Conservation (phyloP, 306 rosid genomes). For the Glycine latifolia region DNA sequence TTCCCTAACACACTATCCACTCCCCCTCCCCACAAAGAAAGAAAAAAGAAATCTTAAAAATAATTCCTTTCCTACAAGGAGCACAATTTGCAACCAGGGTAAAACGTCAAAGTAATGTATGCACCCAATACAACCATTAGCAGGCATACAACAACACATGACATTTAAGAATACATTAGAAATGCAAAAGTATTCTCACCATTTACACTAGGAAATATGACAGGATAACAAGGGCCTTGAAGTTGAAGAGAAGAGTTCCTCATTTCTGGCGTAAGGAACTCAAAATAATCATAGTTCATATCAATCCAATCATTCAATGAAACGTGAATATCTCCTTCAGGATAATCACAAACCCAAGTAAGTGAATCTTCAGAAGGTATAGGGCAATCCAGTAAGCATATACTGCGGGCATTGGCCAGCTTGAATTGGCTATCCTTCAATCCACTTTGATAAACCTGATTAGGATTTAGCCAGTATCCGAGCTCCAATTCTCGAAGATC, state of each 20-base stretch:
- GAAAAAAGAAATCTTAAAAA: neutral
- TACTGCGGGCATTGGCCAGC: slow-evolving; percentile 73
- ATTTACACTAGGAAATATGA: slow-evolving; percentile 95
- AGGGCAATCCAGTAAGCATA: slow-evolving; percentile 95
- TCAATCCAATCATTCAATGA: slow-evolving; percentile 84
- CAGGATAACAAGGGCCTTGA: slow-evolving; percentile 99
- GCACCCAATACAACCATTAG: slow-evolving; percentile 15
- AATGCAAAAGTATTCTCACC: slow-evolving; percentile 60
- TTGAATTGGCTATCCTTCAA: slow-evolving; percentile 73
- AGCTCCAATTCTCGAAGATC: slow-evolving; percentile 83
- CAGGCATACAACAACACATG: slow-evolving; percentile 19
- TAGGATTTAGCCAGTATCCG: slow-evolving; percentile 89
- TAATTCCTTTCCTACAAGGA: slow-evolving; percentile 7
- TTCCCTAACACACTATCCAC: neutral
- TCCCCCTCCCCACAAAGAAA: neutral
- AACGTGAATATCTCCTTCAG: slow-evolving; percentile 84
- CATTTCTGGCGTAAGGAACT: slow-evolving; percentile 95
- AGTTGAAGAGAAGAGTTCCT: slow-evolving; percentile 93
- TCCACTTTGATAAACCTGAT: slow-evolving; percentile 94
- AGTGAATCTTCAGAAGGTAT: slow-evolving; percentile 79
- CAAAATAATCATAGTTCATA: slow-evolving; percentile 81
- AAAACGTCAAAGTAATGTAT: slow-evolving; percentile 16
- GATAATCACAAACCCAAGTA: slow-evolving; percentile 97
- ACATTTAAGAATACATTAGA: slow-evolving; percentile 17
- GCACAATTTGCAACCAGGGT: slow-evolving; percentile 17